A percentile compares a stretch with the other conserved stretches of the same genome.
Conservation (phyloP, 2,329 filamentous ascomycete species). For the Nemania sp. region DNA sequence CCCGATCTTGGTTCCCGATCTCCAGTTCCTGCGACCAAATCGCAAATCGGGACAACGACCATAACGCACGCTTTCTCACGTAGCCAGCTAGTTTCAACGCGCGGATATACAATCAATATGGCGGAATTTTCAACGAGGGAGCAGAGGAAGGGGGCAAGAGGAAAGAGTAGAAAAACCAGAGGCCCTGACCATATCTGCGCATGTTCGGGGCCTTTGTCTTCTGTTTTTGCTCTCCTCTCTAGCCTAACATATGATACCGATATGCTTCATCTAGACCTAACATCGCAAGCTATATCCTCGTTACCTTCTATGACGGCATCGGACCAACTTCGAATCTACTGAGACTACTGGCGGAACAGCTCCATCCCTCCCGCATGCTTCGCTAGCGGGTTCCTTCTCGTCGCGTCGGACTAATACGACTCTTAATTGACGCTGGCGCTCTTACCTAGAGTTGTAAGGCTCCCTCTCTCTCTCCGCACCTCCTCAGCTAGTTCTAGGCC, state of each 20-base stretch:
- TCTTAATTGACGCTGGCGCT: slow-evolving; percentile 7
- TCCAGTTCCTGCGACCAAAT: slow-evolving; percentile 26
- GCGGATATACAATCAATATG: slow-evolving; percentile 9
- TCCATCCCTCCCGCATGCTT: slow-evolving; percentile 10
- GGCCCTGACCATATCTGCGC: not conserved
- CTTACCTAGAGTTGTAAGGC: slow-evolving; percentile 7
- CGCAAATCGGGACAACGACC: slow-evolving; percentile 21
- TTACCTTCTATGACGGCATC: not conserved
- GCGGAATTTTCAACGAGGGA: not conserved
- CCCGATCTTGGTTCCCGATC: slow-evolving; percentile 34
- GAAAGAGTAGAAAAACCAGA: not conserved
- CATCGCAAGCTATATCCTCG: slow-evolving; percentile 4
- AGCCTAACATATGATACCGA: not conserved
- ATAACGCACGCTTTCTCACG: slow-evolving; percentile 9
- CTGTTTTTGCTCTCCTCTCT: not conserved
- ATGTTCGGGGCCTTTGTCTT: not conserved
- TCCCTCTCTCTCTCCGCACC: not conserved
- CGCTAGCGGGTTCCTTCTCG: not conserved
- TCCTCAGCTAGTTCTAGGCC: slow-evolving; percentile 9
- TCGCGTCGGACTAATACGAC: not conserved
- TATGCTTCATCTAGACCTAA: not conserved
- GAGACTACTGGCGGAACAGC: not conserved
- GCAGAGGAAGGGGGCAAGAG: not conserved
- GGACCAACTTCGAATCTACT: not conserved
- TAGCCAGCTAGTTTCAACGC: slow-evolving; percentile 10